Percentiles rank a stretch among this genome's conserved stretches.
Evolutionary conservation across 2,329 filamentous ascomycete genomes (phyloP).

Genomic region (Beauveria bassiana): DNA sequence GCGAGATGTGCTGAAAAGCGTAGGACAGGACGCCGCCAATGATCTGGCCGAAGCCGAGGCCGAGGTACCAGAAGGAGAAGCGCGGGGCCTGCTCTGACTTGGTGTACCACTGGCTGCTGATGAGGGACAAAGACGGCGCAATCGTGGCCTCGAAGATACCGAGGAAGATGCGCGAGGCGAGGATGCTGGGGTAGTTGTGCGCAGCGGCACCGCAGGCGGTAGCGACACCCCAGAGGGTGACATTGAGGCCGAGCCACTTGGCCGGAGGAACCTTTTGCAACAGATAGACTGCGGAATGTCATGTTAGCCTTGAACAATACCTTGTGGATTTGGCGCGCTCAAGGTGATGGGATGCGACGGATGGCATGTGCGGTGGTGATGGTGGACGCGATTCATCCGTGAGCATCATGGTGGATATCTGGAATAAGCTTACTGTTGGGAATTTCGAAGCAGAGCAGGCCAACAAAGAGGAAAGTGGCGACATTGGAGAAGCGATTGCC

Average conservation of each 20-base stretch:
- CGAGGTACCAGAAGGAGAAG: slow-evolving; percentile 13
- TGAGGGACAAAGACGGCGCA: slow-evolving; percentile 9
- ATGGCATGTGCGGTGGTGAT: not conserved
- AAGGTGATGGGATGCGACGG: not conserved
- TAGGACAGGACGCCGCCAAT: slow-evolving; percentile 32
- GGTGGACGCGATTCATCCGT: not conserved
- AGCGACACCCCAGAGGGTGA: slow-evolving; percentile 38
- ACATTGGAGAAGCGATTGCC: slow-evolving; percentile 50
- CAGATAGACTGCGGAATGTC: slow-evolving; percentile 30
- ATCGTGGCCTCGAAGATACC: slow-evolving; percentile 13
- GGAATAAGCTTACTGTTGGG: slow-evolving; percentile 35
- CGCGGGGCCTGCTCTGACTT: slow-evolving; percentile 12
- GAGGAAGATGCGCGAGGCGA: slow-evolving; percentile 12
- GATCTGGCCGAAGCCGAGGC: slow-evolving; percentile 16
- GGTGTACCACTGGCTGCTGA: slow-evolving; percentile 13
- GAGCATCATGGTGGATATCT: not conserved
- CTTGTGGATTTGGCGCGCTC: too few relatives aligned
- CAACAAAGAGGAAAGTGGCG: slow-evolving; percentile 50
- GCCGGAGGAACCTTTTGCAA: slow-evolving; percentile 48
- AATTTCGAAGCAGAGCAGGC: slow-evolving; percentile 44
- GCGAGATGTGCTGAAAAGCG: slow-evolving; percentile 16
- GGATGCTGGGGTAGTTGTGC: slow-evolving; percentile 10
- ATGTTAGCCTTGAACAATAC: not conserved
- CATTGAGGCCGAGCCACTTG: slow-evolving; percentile 46
- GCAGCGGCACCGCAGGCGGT: slow-evolving; percentile 11